phyloP scores from a whole-genome alignment of 1,284 basidiomycete genomes.

The Rhodotorula sp. region DNA sequence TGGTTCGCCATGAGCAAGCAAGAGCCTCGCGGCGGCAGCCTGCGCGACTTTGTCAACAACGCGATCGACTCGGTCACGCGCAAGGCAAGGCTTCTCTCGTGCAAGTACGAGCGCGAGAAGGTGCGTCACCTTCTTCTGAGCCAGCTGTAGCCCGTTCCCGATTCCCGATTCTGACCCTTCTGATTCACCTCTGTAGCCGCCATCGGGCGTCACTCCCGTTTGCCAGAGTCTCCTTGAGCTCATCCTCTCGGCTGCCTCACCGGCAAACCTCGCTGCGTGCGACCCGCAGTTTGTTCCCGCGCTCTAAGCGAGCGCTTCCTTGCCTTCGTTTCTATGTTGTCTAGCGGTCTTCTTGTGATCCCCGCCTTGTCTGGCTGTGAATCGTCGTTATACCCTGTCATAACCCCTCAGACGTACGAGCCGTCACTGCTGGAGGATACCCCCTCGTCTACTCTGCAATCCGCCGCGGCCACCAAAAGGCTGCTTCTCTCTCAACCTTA shows the following conservation, averaged over 20 bases:
- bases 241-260: slow-evolving; percentile 64
- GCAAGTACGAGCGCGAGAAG: slow-evolving; percentile 77
- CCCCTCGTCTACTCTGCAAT: too few relatives aligned
- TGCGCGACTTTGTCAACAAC: slow-evolving; percentile 67
- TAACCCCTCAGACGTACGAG: too few relatives aligned
- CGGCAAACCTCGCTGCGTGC: slow-evolving; percentile 59
- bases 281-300: slow-evolving; percentile 57
- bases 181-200: slow-evolving; percentile 42
- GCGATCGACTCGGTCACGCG: slow-evolving; percentile 82
- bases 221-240: slow-evolving; percentile 81
- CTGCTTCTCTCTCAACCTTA: not conserved
- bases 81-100: slow-evolving; percentile 79
- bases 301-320: slow-evolving; percentile 3
- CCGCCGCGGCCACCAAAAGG: not conserved
- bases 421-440: too few relatives aligned
- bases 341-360: not conserved
- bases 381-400: too few relatives aligned
- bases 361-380: too few relatives aligned
- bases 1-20: slow-evolving; percentile 58
- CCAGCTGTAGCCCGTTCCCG: slow-evolving; percentile 1
- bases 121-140: slow-evolving; percentile 53
- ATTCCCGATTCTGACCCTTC: not conserved
- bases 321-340: not conserved
- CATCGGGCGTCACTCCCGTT: slow-evolving; percentile 59
- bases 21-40: slow-evolving; percentile 53